Conservation (phyloP, 1,284 basidiomycete species). For the Crucibulum cyathiforme region DNA sequence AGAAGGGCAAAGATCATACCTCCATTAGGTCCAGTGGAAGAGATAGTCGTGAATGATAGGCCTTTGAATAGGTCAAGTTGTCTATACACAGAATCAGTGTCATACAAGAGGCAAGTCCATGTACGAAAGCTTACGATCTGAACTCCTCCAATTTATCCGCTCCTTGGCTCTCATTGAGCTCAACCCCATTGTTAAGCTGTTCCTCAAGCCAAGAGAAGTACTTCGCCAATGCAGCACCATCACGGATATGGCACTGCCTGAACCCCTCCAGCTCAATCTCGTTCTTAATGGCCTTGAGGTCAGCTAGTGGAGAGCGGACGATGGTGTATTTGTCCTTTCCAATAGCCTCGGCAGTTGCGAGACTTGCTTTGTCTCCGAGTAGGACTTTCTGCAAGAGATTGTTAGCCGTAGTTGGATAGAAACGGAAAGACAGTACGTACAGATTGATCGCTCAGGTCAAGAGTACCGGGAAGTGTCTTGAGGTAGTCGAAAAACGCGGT, state of each 20-base stretch:
- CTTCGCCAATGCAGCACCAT: constrained; percentile 85
- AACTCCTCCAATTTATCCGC: constrained; percentile 82
- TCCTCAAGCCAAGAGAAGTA: constrained; percentile 98
- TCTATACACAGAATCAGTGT: constrained; percentile 35
- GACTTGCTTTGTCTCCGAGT: constrained; percentile 74
- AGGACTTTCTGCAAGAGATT: constrained; percentile 57
- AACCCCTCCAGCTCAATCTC: constrained; percentile 88
- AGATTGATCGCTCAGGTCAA: constrained; percentile 50
- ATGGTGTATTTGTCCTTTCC: constrained; percentile 70
- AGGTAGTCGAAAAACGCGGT: constrained; percentile 70
- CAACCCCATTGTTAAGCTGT: constrained; percentile 67
- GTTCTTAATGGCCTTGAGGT: constrained; percentile 93
- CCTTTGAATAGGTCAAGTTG: constrained; percentile 85
- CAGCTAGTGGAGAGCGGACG: constrained; percentile 76
- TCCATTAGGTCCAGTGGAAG: constrained; percentile 86
- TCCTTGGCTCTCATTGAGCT: constrained; percentile 82
- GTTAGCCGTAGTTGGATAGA: not conserved
- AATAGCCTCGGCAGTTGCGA: constrained; percentile 80
- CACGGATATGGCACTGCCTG: constrained; percentile 86
- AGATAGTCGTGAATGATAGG: constrained; percentile 92
- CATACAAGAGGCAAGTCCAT: not conserved
- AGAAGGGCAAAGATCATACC: constrained; percentile 52
- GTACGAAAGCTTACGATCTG: constrained; percentile 65
- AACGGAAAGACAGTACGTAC: constrained; percentile 31
- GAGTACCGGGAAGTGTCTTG: constrained; percentile 53